These are phyloP conservation scores for Citrus hindsii DNA, from an alignment of 345 rosid genomes.

Conservation along the genomic window DNA sequence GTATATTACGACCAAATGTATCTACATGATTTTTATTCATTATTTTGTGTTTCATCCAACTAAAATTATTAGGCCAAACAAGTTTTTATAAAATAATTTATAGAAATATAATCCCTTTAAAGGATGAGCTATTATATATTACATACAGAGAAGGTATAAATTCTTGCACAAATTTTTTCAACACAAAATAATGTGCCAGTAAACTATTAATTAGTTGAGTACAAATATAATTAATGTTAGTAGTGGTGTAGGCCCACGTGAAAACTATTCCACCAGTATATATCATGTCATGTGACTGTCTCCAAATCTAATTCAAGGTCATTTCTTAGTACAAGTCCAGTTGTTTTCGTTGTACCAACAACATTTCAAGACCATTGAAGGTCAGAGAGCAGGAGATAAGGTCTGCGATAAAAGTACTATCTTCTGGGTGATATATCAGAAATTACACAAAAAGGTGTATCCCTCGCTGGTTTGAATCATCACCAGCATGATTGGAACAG, in stretches of 20 bases:
- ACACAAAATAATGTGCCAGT: too few species aligned
- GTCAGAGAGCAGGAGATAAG: slow-evolving; percentile 6
- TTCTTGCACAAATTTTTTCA: accelerated
- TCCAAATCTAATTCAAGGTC: neutral
- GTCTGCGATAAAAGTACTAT: slow-evolving; percentile 10
- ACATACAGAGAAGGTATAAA: accelerated
- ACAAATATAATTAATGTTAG: too few species aligned
- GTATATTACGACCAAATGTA: too few species aligned
- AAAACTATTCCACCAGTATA: too few species aligned
- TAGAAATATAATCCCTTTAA: too few species aligned
- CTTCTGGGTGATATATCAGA: slow-evolving; percentile 15
- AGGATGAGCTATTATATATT: too few species aligned
- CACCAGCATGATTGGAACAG: slow-evolving; percentile 7
- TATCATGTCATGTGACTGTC: neutral
- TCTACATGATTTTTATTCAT: too few species aligned
- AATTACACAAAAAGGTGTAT: slow-evolving; percentile 8
- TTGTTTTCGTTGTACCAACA: neutral
- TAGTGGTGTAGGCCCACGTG: too few species aligned
- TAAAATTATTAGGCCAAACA: too few species aligned
- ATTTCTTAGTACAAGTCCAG: neutral
- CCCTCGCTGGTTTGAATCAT: slow-evolving; percentile 14
- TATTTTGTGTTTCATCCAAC: too few species aligned
- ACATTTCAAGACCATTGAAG: neutral
- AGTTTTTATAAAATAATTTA: too few species aligned
- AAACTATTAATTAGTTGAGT: too few species aligned